Evolutionary conservation across 1,284 basidiomycete genomes (phyloP).

Genomic region (Cutaneotrichosporon sp.): DNA sequence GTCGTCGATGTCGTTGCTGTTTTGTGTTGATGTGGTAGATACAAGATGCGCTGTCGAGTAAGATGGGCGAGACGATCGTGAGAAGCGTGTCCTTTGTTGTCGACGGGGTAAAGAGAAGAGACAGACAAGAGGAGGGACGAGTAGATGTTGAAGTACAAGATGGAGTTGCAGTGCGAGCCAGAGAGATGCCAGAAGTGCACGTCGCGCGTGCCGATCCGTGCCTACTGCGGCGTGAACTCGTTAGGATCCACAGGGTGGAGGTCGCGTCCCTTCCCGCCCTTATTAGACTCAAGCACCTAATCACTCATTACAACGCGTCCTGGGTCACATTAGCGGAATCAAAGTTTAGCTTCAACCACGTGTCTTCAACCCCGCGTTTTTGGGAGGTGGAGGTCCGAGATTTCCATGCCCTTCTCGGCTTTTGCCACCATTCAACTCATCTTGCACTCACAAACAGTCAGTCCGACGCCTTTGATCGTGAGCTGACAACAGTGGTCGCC

Average conservation of each 20-base stretch:
- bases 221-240: too few species aligned
- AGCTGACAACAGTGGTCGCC: constrained; percentile 42
- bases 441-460: background rate
- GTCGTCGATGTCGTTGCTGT: background rate
- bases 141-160: background rate
- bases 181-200: too few species aligned
- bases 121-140: background rate
- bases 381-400: background rate
- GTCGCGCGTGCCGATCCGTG: background rate
- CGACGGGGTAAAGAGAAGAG: background rate
- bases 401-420: background rate
- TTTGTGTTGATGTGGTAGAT: background rate
- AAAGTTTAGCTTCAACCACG: background rate
- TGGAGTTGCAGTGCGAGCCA: too few species aligned
- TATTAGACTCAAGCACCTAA: background rate
- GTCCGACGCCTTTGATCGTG: background rate
- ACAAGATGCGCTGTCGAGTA: background rate
- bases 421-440: background rate
- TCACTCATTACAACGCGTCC: background rate
- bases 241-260: background rate
- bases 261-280: background rate
- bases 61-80: background rate
- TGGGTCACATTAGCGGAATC: background rate
- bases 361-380: too few species aligned
- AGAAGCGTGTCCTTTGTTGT: background rate